Evolutionary conservation across 805 yeast genomes (phyloP).

Genomic region (Ogataea thermomethanolica): DNA sequence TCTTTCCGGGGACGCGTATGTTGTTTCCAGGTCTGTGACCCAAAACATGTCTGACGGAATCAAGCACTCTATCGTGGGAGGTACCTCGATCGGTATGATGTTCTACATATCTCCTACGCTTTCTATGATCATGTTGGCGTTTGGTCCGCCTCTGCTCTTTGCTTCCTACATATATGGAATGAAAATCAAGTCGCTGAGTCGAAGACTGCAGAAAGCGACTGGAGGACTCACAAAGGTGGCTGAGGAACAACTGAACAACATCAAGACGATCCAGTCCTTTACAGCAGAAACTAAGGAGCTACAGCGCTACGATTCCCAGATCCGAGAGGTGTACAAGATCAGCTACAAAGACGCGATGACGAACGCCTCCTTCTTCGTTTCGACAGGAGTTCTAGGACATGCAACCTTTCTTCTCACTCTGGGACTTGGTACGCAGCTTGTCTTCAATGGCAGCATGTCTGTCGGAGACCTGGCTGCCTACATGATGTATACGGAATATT

Average conservation of each 20-base stretch:
- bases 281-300: conserved; percentile 83
- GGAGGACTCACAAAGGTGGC: conserved; percentile 87
- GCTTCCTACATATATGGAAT: conserved; percentile 84
- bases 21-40: conserved; percentile 82
- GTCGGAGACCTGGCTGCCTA: conserved; percentile 90
- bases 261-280: conserved; percentile 85
- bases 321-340: conserved; percentile 60
- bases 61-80: conserved; percentile 74
- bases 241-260: conserved; percentile 84
- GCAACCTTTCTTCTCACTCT: conserved; percentile 70
- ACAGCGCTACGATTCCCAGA: conserved; percentile 66
- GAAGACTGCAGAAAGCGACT: conserved; percentile 76
- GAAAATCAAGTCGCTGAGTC: conserved; percentile 68
- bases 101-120: conserved; percentile 74
- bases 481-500: conserved; percentile 92
- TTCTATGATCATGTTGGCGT: conserved; percentile 69
- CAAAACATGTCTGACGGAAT: conserved; percentile 90
- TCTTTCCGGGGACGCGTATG: conserved; percentile 82
- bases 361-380: conserved; percentile 74
- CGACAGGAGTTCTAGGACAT: conserved; percentile 83
- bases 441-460: conserved; percentile 65
- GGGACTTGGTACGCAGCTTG: conserved; percentile 78
- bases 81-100: conserved; percentile 90
- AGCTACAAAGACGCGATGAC: conserved; percentile 80
- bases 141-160: conserved; percentile 80